phyloP scores from a whole-genome alignment of 2,329 filamentous ascomycete genomes.

The Penicillium sp. region DNA sequence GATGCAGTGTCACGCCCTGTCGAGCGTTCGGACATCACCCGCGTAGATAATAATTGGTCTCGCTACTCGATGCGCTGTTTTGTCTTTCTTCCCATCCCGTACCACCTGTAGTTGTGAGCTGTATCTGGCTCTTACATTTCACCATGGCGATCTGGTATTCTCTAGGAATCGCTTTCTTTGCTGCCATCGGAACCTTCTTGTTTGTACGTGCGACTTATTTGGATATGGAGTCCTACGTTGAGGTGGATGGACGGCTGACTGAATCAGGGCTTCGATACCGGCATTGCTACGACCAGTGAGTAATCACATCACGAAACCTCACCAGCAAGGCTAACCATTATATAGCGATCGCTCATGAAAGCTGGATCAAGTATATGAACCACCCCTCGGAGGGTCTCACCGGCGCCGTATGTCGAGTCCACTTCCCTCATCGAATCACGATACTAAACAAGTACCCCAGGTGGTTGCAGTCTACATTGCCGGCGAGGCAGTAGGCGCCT shows the following conservation, averaged over 20 bases:
- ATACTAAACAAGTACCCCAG: conserved; percentile 18
- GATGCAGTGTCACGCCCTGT: conserved; percentile 15
- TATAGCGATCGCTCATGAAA: conserved; percentile 57
- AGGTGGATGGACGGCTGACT: neutral
- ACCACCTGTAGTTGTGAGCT: neutral
- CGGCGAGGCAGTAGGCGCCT: conserved; percentile 56
- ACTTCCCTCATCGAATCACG: neutral
- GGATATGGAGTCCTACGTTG: neutral
- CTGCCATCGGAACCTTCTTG: conserved; percentile 59
- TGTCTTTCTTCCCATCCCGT: neutral
- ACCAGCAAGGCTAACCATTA: neutral
- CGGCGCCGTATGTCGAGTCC: conserved; percentile 45
- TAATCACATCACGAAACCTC: neutral
- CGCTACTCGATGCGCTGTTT: neutral
- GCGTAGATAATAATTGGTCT: conserved; percentile 9
- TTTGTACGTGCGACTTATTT: conserved; percentile 44
- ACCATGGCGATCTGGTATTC: conserved; percentile 48
- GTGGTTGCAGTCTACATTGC: conserved; percentile 61
- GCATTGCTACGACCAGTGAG: conserved; percentile 59
- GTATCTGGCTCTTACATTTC: neutral
- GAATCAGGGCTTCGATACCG: conserved; percentile 57
- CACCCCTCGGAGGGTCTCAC: conserved; percentile 56
- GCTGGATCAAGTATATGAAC: conserved; percentile 60
- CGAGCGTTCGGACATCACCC: conserved; percentile 20
- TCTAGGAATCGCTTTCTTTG: conserved; percentile 55